Evolutionary conservation across 2,329 filamentous ascomycete genomes (phyloP), one percentile per base, ranked within the genome.

Genomic region (Dactylonectria estremocensis): DNA sequence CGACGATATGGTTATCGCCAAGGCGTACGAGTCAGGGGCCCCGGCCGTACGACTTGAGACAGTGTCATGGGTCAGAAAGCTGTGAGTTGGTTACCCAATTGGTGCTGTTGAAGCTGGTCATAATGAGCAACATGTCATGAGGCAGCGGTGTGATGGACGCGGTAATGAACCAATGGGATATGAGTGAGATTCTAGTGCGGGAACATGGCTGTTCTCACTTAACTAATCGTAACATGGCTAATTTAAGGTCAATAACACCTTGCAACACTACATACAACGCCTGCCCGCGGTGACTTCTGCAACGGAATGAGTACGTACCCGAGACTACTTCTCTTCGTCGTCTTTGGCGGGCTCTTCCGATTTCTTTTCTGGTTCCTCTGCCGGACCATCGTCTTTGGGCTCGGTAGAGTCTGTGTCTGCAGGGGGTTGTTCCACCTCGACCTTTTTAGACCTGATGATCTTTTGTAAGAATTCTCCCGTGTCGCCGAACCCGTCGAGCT

Each of bases 401-500:
- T 72, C 66, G 16, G 68, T 64, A 3, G 48, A 11, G 13, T 63
- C 49, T 11, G 64, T 58, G 53, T 74, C 70, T 24, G 57, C 68
- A 53, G 48, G 52, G 20, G 58, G 58, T 48, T 63, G 69, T 55
- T 70, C 71, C 62, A 43, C 67, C 57, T 72, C 68, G 68, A 71
- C 80, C 31, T 83, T 80, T 79, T 93, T 95, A 9, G 85, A 82
- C 64, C 88, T 88, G 61, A 93, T 85, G 46, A 94, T 87, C 20
- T 88, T 87, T 13, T 91, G 81, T 5, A 98, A 85, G 69, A 91
- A 87, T 40, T 92, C 88, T 33, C 93, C 93, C 3, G 93, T 85
- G 71, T 95, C 91, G 10, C 88, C 91, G 66, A 94, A 93, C 1
- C 93, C 94, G 59, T 96, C 92, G 45, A 97, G 88, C 77, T 93